phyloP scores from a whole-genome alignment of 495 filamentous ascomycete species.

The Neurospora sp. region DNA sequence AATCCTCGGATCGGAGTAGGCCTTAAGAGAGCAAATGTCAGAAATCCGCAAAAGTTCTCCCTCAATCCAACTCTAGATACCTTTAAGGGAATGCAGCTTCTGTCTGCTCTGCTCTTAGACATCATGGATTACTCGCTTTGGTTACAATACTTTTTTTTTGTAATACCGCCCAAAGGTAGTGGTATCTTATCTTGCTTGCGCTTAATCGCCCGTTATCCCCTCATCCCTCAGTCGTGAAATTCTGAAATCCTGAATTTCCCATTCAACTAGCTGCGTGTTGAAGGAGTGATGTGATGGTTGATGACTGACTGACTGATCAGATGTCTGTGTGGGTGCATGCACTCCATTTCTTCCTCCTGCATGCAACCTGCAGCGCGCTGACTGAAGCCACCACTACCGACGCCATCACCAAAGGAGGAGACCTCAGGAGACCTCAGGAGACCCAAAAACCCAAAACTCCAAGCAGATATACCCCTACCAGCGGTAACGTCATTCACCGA shows the following conservation, averaged over 20 bases:
- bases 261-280: background rate
- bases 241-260: background rate
- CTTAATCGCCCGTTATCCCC: background rate
- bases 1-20: background rate
- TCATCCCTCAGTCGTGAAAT: background rate
- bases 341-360: background rate
- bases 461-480: background rate
- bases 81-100: background rate
- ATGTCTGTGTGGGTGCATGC: background rate
- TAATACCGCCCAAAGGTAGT: background rate
- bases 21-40: background rate
- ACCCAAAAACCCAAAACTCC: background rate
- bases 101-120: background rate
- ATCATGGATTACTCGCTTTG: background rate
- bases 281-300: background rate
- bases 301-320: too few relatives aligned
- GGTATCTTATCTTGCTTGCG: background rate
- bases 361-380: background rate
- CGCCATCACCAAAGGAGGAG: background rate
- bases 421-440: background rate
- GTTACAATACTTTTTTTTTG: background rate
- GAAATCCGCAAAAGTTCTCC: background rate
- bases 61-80: background rate
- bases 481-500: background rate
- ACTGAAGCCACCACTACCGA: background rate